Percentiles rank a stretch among this genome's conserved stretches.
These are phyloP conservation scores for Tranzscheliella williamsii DNA, from an alignment of 1,284 basidiomycete species.

Conservation along the genomic window DNA sequence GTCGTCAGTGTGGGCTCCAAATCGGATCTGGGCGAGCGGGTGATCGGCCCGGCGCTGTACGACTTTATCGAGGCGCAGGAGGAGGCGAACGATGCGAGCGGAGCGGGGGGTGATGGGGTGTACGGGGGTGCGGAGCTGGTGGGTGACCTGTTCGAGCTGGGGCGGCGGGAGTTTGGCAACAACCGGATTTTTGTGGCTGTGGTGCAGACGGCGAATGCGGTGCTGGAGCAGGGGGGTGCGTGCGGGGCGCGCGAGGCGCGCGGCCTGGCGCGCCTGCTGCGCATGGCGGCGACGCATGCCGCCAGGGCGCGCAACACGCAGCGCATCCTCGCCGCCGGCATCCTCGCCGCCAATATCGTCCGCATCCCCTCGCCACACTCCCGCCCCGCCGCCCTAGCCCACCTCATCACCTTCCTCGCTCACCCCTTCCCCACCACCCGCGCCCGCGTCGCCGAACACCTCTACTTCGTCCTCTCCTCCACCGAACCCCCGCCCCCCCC, in stretches of 20 bases:
- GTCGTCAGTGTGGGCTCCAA: slow-evolving; percentile 34
- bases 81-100: neutral
- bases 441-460: slow-evolving; percentile 14
- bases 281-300: slow-evolving; percentile 11
- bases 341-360: slow-evolving; percentile 9
- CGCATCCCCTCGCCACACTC: neutral
- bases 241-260: neutral
- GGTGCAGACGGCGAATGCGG: slow-evolving; percentile 21
- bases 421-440: slow-evolving; percentile 18
- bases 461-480: slow-evolving; percentile 24
- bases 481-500: no score
- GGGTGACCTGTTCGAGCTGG: slow-evolving; percentile 13
- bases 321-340: slow-evolving; percentile 8
- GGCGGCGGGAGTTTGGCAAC: slow-evolving; percentile 22
- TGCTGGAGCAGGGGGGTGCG: slow-evolving; percentile 33
- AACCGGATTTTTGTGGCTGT: slow-evolving; percentile 44
- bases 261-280: neutral
- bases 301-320: slow-evolving; percentile 12
- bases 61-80: neutral
- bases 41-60: slow-evolving; percentile 12
- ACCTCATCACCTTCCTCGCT: slow-evolving; percentile 3
- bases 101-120: neutral
- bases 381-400: neutral
- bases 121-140: slow-evolving; percentile 5
- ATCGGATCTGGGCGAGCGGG: slow-evolving; percentile 33